Conservation (phyloP, 495 filamentous ascomycete species). For the Platismatia glauca region DNA sequence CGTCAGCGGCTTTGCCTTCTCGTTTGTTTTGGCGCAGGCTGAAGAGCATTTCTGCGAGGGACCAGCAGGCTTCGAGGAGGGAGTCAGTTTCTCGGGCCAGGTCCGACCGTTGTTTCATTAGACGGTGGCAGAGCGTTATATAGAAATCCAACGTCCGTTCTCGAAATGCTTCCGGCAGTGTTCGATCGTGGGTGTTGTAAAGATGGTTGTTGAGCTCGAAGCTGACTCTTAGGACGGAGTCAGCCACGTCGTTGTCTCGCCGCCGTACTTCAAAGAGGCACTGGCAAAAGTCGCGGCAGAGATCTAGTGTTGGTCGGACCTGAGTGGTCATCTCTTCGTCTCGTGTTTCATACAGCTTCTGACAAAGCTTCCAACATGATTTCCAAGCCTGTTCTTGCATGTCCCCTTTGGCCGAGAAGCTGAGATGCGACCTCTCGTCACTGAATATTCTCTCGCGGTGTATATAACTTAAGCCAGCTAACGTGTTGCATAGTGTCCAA, state of each 20-base stretch:
- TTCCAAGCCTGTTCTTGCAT: slow-evolving; percentile 81
- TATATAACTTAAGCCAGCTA: slow-evolving; percentile 74
- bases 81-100: slow-evolving; percentile 72
- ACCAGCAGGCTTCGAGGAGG: slow-evolving; percentile 80
- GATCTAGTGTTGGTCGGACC: slow-evolving; percentile 67
- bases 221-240: slow-evolving; percentile 81
- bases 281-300: slow-evolving; percentile 88
- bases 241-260: slow-evolving; percentile 62
- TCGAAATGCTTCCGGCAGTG: slow-evolving; percentile 76
- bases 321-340: slow-evolving; percentile 65
- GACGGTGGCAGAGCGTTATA: slow-evolving; percentile 79
- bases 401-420: slow-evolving; percentile 54
- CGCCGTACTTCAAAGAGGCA: slow-evolving; percentile 75
- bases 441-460: slow-evolving; percentile 73
- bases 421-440: slow-evolving; percentile 54
- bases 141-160: slow-evolving; percentile 90
- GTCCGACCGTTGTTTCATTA: slow-evolving; percentile 84
- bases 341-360: slow-evolving; percentile 72
- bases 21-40: slow-evolving; percentile 76
- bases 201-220: slow-evolving; percentile 93
- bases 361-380: slow-evolving; percentile 84
- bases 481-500: slow-evolving; percentile 88
- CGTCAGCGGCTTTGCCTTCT: slow-evolving; percentile 63
- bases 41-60: slow-evolving; percentile 87
- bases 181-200: slow-evolving; percentile 82